Evolutionary conservation across 2,329 filamentous ascomycete genomes (phyloP), one percentile per base, ranked within the genome.

Genomic region (Colletotrichum orchidophilum): DNA sequence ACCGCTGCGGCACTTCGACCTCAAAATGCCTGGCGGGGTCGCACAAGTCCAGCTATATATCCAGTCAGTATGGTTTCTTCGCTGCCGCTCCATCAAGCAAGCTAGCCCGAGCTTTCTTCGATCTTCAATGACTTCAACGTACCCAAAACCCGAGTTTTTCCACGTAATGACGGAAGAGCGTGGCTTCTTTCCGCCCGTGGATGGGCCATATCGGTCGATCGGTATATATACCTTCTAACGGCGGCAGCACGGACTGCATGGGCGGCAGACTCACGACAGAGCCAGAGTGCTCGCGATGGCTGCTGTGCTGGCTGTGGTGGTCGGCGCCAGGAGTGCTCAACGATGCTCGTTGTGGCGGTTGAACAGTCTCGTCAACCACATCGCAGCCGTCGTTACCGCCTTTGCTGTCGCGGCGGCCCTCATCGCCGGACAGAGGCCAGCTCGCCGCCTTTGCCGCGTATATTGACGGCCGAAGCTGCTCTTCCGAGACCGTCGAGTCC

Each of bases 1-100:
- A 87, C 24, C 86, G 81, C 64, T 86, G 82, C 0, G 88, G 88
- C 0, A 90, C 87, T 6, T 87, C 80, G 0, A 83, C 81, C 65
- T 86, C 84, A 73, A 91, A 91, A 70, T 88, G 87, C 21, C 77
- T 76, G 1, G 73, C 69, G 5, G 79, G 78, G 53, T 85, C 83
- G 55, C 83, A 84, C 1, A 83, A 74, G 63, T 85, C 83, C 60
- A 85, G 83, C 83, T 84, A 55, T 74, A 39, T 5, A 5, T 50
- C 29, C 39, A 3, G 50, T 73, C n/a, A 73, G 70, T 55, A 8
- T 21, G n/a, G 13, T 39, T 42, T 5, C 39, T 46, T 46, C 39
- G 8, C 18, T 9, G 7, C 2, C 18, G 26, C 29, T 57, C 9
- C 13, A 29, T 2, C 5, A 33, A 63, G 35, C 26, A 60, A 65